Evolutionary conservation across 2,329 filamentous ascomycete genomes (phyloP).

Genomic region (Microthyrium microscopicum): DNA sequence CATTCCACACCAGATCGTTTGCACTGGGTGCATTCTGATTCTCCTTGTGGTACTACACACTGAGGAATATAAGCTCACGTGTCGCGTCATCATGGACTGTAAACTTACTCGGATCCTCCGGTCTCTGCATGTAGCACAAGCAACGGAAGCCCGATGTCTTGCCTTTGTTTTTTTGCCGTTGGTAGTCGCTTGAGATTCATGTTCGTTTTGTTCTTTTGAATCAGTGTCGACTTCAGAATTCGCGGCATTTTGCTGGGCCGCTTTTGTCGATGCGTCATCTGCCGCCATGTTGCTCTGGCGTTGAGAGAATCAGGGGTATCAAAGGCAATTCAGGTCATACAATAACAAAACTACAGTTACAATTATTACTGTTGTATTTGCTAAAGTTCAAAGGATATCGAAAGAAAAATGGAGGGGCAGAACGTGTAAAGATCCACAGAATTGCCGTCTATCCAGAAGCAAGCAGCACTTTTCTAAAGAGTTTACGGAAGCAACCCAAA

Average conservation of each 20-base stretch:
- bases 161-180: constrained; percentile 15
- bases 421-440: too few relatives aligned
- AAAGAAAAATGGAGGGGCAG: too few relatives aligned
- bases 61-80: constrained; percentile 17
- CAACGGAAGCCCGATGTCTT: constrained; percentile 33
- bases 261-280: too few relatives aligned
- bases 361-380: too few relatives aligned
- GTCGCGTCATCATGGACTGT: constrained; percentile 4
- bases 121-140: constrained; percentile 37
- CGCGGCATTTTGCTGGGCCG: constrained; percentile 3
- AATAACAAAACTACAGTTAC: too few relatives aligned
- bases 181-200: constrained; percentile 1
- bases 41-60: constrained; percentile 37
- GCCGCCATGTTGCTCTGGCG: neutral
- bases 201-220: constrained; percentile 9
- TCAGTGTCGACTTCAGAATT: constrained; percentile 7
- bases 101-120: constrained; percentile 23
- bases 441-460: too few relatives aligned
- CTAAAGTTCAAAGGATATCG: too few relatives aligned
- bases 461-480: too few relatives aligned
- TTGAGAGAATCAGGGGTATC: neutral
- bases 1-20: constrained; percentile 33
- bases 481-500: too few relatives aligned
- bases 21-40: constrained; percentile 36
- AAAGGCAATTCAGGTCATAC: too few relatives aligned